Evolutionary conservation across 1,139 yeast genomes (phyloP), one percentile per base, ranked within the genome.

Genomic region (Taphrina flavorubra): DNA sequence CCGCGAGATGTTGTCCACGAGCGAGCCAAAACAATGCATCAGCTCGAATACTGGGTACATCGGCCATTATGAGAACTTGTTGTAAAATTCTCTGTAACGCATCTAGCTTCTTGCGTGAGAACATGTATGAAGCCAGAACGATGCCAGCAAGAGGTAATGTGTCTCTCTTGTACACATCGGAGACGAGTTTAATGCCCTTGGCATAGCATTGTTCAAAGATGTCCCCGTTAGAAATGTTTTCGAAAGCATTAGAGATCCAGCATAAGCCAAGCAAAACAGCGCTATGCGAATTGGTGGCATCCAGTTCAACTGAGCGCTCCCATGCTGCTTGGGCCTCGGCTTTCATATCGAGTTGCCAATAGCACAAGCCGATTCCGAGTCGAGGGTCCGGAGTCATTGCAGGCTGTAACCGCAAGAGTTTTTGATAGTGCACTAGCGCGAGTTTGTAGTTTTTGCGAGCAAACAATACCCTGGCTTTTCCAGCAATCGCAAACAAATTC

Each of bases 281-380:
- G 3, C 92, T 92, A 69, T 86, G 84, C n/a, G 82, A 76, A 73
- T 87, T 86, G 18, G 79, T 76, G 3, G 88, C 85, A 72, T 89
- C 85, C 65, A 92, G 79, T 75, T 88, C 90, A 57, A 87, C 79
- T 1, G 91, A 83, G 74, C 98, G 84, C 72, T 85, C 84, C 98
- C 98, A 95, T 0, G 98, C 87, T 60, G 81, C 81, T 10, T 84
- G 76, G 0, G 99, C 98, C 82, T 91, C 85, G 60, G 84, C 83
- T 72, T 85, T 85, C 76, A 91, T 97, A 68, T 88, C 88, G 71
- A 94, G 81, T 71, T 86, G 86, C 97, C 97, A 94, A 76, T 88
- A 92, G 78, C 98, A 92, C 74, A 94, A 81, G 53, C 99, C 99
- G 72, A 94, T 87, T 34, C 99, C 99, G 70, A 94, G 84, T 78